Evolutionary conservation across 2,329 filamentous ascomycete genomes (phyloP).

Genomic region (Orbilia ellipsospora): DNA sequence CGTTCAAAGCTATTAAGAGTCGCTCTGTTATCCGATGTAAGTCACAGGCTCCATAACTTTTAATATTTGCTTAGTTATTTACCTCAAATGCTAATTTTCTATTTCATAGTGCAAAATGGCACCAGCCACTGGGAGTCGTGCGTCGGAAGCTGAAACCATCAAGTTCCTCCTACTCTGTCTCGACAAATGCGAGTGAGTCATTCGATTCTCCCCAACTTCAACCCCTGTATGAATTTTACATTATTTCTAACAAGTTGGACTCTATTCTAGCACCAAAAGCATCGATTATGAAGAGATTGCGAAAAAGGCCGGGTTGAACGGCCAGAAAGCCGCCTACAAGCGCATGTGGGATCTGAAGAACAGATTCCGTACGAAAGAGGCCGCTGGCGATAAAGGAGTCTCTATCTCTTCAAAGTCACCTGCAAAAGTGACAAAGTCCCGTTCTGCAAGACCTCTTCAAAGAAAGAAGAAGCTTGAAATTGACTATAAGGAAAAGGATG

Average conservation of each 20-base stretch:
- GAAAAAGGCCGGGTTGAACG: slow-evolving; percentile 20
- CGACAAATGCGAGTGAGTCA: slow-evolving; percentile 53
- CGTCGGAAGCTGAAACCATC: slow-evolving; percentile 30
- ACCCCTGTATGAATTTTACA: background rate
- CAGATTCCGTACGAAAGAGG: slow-evolving; percentile 7
- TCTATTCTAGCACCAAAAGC: slow-evolving; percentile 26
- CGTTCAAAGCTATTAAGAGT: background rate
- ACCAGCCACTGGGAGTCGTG: slow-evolving; percentile 5
- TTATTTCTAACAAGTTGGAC: background rate
- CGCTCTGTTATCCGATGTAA: too few relatives aligned
- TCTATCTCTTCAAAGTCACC: background rate
- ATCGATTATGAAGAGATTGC: slow-evolving; percentile 47
- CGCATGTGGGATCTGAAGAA: slow-evolving; percentile 44
- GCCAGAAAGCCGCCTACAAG: slow-evolving; percentile 50
- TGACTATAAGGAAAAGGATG: background rate
- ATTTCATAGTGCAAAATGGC: slow-evolving; percentile 25
- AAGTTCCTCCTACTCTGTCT: slow-evolving; percentile 42
- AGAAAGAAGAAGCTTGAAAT: slow-evolving; percentile 19
- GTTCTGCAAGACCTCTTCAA: slow-evolving; percentile 20
- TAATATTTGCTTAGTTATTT: background rate
- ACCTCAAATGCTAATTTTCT: background rate
- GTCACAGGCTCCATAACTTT: too few relatives aligned
- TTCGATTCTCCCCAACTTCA: background rate
- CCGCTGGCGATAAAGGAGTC: background rate
- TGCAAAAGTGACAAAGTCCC: slow-evolving; percentile 24